These are phyloP conservation scores for Hypoxylon fragiforme DNA, from an alignment of 495 filamentous ascomycete species.

Conservation along the genomic window DNA sequence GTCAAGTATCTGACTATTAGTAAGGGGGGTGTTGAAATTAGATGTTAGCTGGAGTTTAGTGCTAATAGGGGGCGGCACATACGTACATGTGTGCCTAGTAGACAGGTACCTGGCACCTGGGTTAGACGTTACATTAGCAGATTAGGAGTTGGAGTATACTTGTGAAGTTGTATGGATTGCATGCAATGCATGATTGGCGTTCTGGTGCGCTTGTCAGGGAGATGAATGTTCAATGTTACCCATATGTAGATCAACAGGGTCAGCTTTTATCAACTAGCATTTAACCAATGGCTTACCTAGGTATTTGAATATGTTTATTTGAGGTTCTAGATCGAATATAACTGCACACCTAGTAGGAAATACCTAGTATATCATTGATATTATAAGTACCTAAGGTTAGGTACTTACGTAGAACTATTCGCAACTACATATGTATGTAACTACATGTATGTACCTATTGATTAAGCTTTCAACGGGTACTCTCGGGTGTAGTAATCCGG, in stretches of 20 bases:
- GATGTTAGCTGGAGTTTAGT: constrained; percentile 53
- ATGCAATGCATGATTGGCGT: constrained; percentile 30
- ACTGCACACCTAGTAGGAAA: no score
- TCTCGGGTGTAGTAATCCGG: constrained; percentile 19
- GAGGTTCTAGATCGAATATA: no score
- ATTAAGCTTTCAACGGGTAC: constrained; percentile 11
- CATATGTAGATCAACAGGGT: constrained; percentile 13
- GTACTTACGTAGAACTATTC: no score
- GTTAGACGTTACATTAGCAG: constrained; percentile 20
- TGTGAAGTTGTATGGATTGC: not conserved
- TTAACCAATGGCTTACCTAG: not conserved
- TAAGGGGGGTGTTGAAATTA: constrained; percentile 78
- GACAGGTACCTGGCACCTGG: no score
- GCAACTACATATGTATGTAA: no score
- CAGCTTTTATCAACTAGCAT: constrained; percentile 8
- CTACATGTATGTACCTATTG: not conserved
- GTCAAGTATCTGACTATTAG: constrained; percentile 96
- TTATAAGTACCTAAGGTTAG: no score
- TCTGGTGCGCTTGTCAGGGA: constrained; percentile 5
- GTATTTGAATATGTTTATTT: no score
- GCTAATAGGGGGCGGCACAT: no score
- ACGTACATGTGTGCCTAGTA: no score
- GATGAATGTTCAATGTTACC: constrained; percentile 14
- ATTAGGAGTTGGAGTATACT: constrained; percentile 16
- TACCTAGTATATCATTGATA: no score